These are phyloP conservation scores for Yamadazyma kitorensis DNA, from an alignment of 805 yeast species.

Conservation along the genomic window DNA sequence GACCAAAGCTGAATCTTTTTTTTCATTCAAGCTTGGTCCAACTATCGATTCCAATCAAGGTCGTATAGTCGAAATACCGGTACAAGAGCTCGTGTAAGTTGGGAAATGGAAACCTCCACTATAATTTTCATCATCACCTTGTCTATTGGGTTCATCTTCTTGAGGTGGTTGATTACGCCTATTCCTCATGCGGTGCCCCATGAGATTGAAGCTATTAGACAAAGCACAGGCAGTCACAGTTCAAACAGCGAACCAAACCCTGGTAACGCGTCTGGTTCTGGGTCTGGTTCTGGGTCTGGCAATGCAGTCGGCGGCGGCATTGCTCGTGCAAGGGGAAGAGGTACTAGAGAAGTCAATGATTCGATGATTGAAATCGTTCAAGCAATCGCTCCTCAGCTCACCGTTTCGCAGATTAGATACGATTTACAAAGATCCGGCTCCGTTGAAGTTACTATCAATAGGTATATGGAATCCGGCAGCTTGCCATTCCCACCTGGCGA, in stretches of 20 bases:
- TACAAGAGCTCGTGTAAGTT: too few relatives aligned
- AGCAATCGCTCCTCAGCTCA: constrained; percentile 72
- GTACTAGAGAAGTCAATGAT: constrained; percentile 48
- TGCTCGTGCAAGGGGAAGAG: constrained; percentile 12
- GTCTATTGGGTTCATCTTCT: constrained; percentile 52
- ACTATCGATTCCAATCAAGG: too few relatives aligned
- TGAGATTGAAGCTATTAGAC: constrained; percentile 14
- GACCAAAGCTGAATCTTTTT: too few relatives aligned
- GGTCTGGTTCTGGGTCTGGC: constrained; percentile 9
- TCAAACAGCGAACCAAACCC: background rate
- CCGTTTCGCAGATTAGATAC: constrained; percentile 65
- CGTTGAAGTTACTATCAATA: constrained; percentile 76
- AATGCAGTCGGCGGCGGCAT: constrained; percentile 11
- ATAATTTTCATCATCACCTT: constrained; percentile 47
- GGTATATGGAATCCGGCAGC: constrained; percentile 57
- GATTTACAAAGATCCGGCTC: constrained; percentile 77
- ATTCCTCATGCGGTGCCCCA: constrained; percentile 41
- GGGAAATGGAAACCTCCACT: constrained; percentile 54
- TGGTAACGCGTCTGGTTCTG: constrained; percentile 10
- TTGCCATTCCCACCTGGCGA: constrained; percentile 56
- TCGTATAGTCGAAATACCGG: too few relatives aligned
- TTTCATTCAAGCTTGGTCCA: too few relatives aligned
- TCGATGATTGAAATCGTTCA: constrained; percentile 86
- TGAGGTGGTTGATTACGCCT: constrained; percentile 65
- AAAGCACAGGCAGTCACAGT: constrained; percentile 9